phyloP scores from a whole-genome alignment of 73 alveolate genomes.

The Tetrahymena thermophila region DNA sequence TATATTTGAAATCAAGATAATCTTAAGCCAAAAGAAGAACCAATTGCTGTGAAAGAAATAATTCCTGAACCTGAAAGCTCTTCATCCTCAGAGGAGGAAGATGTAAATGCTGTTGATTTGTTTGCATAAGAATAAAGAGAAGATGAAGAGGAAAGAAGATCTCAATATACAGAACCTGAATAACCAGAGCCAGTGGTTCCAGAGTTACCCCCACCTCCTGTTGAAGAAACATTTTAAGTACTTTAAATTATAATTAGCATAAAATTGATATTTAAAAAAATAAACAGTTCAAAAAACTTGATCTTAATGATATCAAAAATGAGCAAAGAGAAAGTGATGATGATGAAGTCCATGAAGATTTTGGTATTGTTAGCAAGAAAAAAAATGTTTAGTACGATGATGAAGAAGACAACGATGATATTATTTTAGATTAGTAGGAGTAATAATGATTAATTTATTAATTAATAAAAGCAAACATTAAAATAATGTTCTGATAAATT shows the following conservation, averaged over 20 bases:
- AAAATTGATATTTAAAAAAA: neutral
- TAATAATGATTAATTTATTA: neutral
- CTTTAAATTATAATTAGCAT: neutral
- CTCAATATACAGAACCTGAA: neutral
- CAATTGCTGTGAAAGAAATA: neutral
- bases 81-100: neutral
- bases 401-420: neutral
- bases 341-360: neutral
- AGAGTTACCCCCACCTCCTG: neutral
- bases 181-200: neutral
- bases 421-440: neutral
- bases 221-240: neutral
- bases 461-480: neutral
- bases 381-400: neutral
- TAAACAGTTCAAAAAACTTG: neutral
- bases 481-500: neutral
- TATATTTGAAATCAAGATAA: neutral
- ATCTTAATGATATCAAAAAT: neutral
- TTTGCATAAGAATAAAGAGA: neutral
- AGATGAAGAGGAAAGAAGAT: neutral
- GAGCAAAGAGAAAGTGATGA: conserved; percentile 2
- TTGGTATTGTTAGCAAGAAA: neutral
- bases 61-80: neutral
- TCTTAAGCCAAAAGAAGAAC: neutral
- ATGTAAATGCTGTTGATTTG: neutral